Evolutionary conservation across 129 eudicot species (phyloP).

Genomic region (Silybum marianum): DNA sequence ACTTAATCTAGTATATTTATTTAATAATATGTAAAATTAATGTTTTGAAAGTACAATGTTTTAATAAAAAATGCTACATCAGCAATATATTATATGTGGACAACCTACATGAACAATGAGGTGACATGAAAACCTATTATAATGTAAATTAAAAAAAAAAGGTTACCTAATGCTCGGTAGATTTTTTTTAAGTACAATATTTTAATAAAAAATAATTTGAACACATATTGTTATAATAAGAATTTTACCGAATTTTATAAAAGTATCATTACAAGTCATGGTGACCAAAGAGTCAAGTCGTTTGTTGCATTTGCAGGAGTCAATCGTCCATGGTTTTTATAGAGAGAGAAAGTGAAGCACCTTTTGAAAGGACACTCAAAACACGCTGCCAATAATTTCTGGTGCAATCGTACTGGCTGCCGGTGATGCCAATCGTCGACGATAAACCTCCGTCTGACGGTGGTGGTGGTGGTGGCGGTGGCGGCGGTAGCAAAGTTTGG

Average conservation of each 20-base stretch:
- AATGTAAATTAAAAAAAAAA: too few species aligned
- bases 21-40: too few species aligned
- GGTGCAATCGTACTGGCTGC: conserved; percentile 4
- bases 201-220: too few species aligned
- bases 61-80: too few species aligned
- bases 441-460: conserved; percentile 54
- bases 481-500: conserved; percentile 47
- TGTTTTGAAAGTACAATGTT: too few species aligned
- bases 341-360: not conserved
- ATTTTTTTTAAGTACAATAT: too few species aligned
- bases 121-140: too few species aligned
- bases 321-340: conserved; percentile 2
- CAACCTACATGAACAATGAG: too few species aligned
- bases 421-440: conserved; percentile 65
- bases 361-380: not conserved
- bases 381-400: conserved; percentile 8
- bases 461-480: not conserved
- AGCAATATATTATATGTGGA: too few species aligned
- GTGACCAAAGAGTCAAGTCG: not conserved
- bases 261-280: not conserved
- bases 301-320: conserved; percentile 2
- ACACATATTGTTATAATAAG: too few species aligned
- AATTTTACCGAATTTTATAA: not conserved
- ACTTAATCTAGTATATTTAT: too few species aligned
- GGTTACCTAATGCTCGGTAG: too few species aligned